Evolutionary conservation across 768 basidiomycete species (phyloP).

Genomic region (Rhodotorula sphaerocarpa): DNA sequence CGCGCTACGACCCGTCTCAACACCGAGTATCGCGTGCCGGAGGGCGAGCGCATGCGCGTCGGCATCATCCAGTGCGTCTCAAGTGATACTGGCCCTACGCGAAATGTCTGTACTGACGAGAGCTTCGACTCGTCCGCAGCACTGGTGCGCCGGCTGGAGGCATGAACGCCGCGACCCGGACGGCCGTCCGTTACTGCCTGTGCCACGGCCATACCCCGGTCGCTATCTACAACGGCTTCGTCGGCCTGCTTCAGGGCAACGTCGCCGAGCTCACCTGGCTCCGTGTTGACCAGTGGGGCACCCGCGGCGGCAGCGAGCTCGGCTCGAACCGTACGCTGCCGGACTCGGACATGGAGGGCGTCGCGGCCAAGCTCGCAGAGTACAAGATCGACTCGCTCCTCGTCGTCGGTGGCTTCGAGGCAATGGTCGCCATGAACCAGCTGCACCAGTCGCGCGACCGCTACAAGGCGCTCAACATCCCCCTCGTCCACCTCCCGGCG

Average conservation of each 20-base stretch:
- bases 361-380: conserved; percentile 86
- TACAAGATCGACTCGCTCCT: conserved; percentile 68
- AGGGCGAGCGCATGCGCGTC: conserved; percentile 44
- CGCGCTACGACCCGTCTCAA: conserved; percentile 59
- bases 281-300: conserved; percentile 91
- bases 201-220: conserved; percentile 82
- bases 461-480: conserved; percentile 85
- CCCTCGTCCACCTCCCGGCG: conserved; percentile 90
- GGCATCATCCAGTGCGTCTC: conserved; percentile 46
- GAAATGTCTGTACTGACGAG: neutral
- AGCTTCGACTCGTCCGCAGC: conserved; percentile 45
- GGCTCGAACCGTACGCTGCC: conserved; percentile 91
- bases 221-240: conserved; percentile 90
- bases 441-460: conserved; percentile 69
- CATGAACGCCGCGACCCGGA: conserved; percentile 95
- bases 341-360: conserved; percentile 71
- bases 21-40: conserved; percentile 52
- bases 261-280: conserved; percentile 85
- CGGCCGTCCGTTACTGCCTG: conserved; percentile 82
- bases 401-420: conserved; percentile 94
- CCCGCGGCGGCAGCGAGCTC: conserved; percentile 91
- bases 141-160: conserved; percentile 96
- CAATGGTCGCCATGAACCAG: conserved; percentile 67
- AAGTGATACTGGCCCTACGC: too few relatives aligned
- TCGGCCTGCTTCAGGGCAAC: conserved; percentile 82